phyloP scores from a whole-genome alignment of 441 rosid species.

The Hypseocharis bilobata region DNA sequence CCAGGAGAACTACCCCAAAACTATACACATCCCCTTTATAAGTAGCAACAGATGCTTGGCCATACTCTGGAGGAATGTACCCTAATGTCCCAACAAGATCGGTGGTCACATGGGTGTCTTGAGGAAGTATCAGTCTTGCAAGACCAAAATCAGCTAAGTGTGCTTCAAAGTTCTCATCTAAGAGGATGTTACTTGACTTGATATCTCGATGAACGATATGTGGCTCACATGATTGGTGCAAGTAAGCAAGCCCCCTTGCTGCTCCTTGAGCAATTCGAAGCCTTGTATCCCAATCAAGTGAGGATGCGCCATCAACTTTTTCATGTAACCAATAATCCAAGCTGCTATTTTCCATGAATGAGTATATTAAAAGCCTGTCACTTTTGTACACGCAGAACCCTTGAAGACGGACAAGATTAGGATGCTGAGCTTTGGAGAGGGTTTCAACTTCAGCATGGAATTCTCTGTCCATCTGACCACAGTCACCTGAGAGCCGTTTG shows the following conservation, averaged over 20 bases:
- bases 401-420: slow-evolving; percentile 59
- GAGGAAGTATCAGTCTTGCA: slow-evolving; percentile 54
- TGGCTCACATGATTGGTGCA: slow-evolving; percentile 66
- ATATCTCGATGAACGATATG: slow-evolving; percentile 67
- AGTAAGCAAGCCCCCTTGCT: slow-evolving; percentile 48
- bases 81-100: slow-evolving; percentile 76
- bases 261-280: slow-evolving; percentile 57
- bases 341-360: slow-evolving; percentile 73
- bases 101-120: slow-evolving; percentile 64
- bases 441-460: slow-evolving; percentile 66
- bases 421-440: slow-evolving; percentile 75
- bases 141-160: slow-evolving; percentile 79
- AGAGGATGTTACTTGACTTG: slow-evolving; percentile 64
- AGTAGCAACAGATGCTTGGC: slow-evolving; percentile 67
- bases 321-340: slow-evolving; percentile 79
- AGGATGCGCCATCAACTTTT: slow-evolving; percentile 47
- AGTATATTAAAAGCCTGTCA: slow-evolving; percentile 55
- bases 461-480: slow-evolving; percentile 68
- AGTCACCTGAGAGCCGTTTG: slow-evolving; percentile 64
- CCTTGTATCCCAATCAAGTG: slow-evolving; percentile 46
- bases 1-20: slow-evolving; percentile 71
- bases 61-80: slow-evolving; percentile 70
- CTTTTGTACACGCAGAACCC: slow-evolving; percentile 53
- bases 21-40: slow-evolving; percentile 67
- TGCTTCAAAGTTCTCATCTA: slow-evolving; percentile 54